Percentiles rank a stretch among this genome's conserved stretches.
Conservation (phyloP, 805 yeast species). For the Deakozyma indianensis region DNA sequence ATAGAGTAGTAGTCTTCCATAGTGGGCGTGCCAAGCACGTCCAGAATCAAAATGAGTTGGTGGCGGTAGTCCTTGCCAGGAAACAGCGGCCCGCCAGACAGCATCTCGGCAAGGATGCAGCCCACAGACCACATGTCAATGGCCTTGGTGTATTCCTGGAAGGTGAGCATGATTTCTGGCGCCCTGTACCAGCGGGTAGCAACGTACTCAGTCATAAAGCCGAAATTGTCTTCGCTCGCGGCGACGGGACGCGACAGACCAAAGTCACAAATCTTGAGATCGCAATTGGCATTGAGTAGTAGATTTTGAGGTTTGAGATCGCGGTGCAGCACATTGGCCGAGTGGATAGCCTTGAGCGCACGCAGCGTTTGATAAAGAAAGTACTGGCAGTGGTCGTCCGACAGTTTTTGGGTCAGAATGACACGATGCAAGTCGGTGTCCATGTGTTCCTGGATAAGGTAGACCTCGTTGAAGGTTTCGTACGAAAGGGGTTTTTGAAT, state of each 20-base stretch:
- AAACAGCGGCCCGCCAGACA: conserved; percentile 74
- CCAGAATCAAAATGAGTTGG: conserved; percentile 73
- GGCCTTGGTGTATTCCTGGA: conserved; percentile 85
- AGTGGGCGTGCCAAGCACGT: conserved; percentile 76
- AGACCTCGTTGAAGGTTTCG: conserved; percentile 73
- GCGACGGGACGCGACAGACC: conserved; percentile 67
- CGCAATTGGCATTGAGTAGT: conserved; percentile 82
- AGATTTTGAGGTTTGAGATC: conserved; percentile 86
- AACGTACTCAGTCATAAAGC: conserved; percentile 95
- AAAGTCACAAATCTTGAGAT: conserved; percentile 85
- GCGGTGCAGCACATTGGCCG: conserved; percentile 88
- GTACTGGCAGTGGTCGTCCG: conserved; percentile 92
- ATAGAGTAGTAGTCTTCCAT: conserved; percentile 53
- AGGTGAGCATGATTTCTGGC: conserved; percentile 92
- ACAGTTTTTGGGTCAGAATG: conserved; percentile 81
- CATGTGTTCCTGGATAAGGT: conserved; percentile 74
- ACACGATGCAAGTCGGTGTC: conserved; percentile 98
- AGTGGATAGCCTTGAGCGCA: conserved; percentile 80
- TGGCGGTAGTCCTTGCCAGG: conserved; percentile 92
- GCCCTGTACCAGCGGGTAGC: conserved; percentile 98
- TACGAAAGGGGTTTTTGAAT: conserved; percentile 70
- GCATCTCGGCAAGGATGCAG: conserved; percentile 83
- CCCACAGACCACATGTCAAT: conserved; percentile 97
- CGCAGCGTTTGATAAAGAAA: conserved; percentile 83
- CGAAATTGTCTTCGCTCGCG: conserved; percentile 34